Conservation (phyloP, 441 rosid genomes). For the Mallotus japonicus region DNA sequence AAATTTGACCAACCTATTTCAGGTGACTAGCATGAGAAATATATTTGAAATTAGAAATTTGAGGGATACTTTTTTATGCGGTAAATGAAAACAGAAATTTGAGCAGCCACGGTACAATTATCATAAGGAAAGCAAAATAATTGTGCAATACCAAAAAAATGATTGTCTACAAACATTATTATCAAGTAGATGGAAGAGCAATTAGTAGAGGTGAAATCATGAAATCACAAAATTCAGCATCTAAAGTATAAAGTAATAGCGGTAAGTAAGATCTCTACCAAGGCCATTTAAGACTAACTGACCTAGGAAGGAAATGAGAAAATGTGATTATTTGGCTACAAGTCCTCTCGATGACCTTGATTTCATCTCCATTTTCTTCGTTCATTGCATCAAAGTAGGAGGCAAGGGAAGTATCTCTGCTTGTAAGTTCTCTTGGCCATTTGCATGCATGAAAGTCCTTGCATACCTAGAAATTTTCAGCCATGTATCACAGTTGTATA, state of each 20-base stretch:
- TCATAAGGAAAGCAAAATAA: not conserved
- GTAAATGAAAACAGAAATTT: not conserved
- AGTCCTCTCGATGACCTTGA: constrained; percentile 38
- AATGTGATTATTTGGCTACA: constrained; percentile 55
- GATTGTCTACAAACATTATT: not conserved
- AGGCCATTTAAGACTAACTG: constrained; percentile 11
- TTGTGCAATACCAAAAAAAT: not conserved
- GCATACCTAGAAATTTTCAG: constrained; percentile 43
- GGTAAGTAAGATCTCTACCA: not conserved
- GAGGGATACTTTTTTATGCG: not conserved
- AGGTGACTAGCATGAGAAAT: not conserved
- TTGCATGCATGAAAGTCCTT: constrained; percentile 70
- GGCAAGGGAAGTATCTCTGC: constrained; percentile 50
- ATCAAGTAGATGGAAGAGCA: not conserved
- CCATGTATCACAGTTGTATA: not conserved
- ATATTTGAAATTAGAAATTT: not conserved
- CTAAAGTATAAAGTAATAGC: not conserved
- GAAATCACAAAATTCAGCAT: not conserved
- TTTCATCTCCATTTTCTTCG: constrained; percentile 33
- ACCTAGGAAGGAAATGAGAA: constrained; percentile 76
- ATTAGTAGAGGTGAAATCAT: not conserved
- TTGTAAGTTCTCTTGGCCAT: constrained; percentile 56
- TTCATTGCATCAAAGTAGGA: constrained; percentile 57
- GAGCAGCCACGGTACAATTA: not conserved
- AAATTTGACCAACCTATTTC: not conserved